Evolutionary conservation across 176 grass and related monocot genomes (phyloP), one percentile per base, ranked within the genome.

Genomic region (Panicum miliaceum): DNA sequence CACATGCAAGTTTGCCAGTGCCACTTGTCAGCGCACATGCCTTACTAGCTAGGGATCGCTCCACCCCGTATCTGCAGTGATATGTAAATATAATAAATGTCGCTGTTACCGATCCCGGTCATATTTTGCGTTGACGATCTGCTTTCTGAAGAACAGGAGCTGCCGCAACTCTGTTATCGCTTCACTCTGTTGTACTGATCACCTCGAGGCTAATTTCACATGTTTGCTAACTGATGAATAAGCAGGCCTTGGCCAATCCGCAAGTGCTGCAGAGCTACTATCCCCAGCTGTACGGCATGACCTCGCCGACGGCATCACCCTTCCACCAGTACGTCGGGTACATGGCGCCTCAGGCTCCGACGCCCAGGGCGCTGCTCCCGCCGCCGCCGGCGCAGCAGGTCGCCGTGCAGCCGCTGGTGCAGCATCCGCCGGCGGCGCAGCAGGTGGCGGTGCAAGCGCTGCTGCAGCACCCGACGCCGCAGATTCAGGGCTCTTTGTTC

Each of bases 181-280:
- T 45, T 36, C 38, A 19, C 56, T 62, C 22, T 42, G 13, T 42
- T 63, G 54, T 13, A 13, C 9, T 26, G 7, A 81, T 43, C 56
- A 23, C 10, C 8, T 27, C 8, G 69, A 61, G 38, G n/a, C 50
- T 41, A 69, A 42, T 20, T 76, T 60, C 13, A 4, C 18, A 12
- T 60, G 29, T 37, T 6, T 22, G 71, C 12, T 25, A 6, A 51
- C 58, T 53, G 23, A 34, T 18, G 35, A 51, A 34, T 11, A 20
- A 83, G 76, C 89, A 95, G 91, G 91, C 75, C 65, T 12, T 94
- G 22, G 86, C 83, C 87, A 90, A 66, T 51, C 59, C 77, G 78
- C 91, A 90, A 27, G 42, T 88, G 88, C 20, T 89, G 40, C 86
- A 88, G 76, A 91, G 70, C 47, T 99, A 94, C 74, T 94, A 94